A percentile compares a stretch with the other conserved stretches of the same genome.
Conservation (phyloP, 208 protist genomes). For the Acanthamoeba sp. region DNA sequence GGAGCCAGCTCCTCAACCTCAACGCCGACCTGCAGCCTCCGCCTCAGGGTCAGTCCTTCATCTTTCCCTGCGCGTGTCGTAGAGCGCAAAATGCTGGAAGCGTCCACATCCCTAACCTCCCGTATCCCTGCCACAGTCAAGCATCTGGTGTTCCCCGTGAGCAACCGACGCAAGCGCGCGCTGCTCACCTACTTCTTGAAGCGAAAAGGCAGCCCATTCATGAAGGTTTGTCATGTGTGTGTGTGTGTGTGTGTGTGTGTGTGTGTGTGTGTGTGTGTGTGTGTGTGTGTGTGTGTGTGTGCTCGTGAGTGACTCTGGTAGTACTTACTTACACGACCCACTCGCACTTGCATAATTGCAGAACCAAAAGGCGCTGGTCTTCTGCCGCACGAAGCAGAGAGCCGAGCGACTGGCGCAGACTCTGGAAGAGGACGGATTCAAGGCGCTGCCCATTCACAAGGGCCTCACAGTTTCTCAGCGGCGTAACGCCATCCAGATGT, state of each 20-base stretch:
- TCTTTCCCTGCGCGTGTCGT: no score
- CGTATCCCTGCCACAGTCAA: slow-evolving; percentile 5
- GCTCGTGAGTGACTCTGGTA: background rate
- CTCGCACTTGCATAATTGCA: background rate
- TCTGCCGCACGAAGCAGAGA: slow-evolving; percentile 63
- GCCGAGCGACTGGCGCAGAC: slow-evolving; percentile 15
- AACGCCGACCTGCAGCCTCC: slow-evolving; percentile 56
- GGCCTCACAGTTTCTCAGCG: background rate
- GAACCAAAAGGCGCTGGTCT: slow-evolving; percentile 52
- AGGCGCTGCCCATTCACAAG: slow-evolving; percentile 53
- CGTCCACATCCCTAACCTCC: background rate
- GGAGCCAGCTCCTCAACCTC: slow-evolving; percentile 44
- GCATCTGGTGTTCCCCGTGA: slow-evolving; percentile 22
- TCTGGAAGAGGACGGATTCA: slow-evolving; percentile 60
- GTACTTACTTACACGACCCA: background rate
- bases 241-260: no score
- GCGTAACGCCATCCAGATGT: slow-evolving; percentile 37
- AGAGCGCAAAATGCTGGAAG: background rate
- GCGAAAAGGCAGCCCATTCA: slow-evolving; percentile 14
- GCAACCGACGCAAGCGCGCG: slow-evolving; percentile 19
- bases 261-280: no score
- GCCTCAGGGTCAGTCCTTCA: background rate
- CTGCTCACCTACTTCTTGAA: slow-evolving; percentile 10
- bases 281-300: background rate
- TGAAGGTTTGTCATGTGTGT: slow-evolving; percentile 14